Conservation (phyloP, 2,329 filamentous ascomycete species). For the Didymella exigua region DNA sequence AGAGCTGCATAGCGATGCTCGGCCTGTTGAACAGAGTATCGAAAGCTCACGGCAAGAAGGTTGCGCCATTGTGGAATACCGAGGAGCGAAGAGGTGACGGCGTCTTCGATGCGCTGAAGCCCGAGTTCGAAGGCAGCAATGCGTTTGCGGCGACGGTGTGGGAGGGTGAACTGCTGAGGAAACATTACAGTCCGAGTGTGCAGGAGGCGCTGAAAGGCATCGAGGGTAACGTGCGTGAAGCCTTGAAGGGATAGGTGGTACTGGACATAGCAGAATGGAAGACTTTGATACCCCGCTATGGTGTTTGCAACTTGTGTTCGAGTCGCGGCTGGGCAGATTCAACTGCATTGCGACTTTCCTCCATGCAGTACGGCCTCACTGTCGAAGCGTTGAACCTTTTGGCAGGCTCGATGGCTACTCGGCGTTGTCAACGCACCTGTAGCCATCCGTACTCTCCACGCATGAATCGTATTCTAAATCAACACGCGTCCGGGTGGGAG, state of each 20-base stretch:
- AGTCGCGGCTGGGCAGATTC: too few relatives aligned
- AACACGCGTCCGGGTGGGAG: too few relatives aligned
- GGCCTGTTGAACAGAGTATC: slow-evolving; percentile 78
- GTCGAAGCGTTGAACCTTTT: too few relatives aligned
- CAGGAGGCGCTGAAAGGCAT: slow-evolving; percentile 67
- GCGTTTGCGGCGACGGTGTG: slow-evolving; percentile 89
- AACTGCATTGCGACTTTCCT: too few relatives aligned
- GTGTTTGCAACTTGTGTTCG: not conserved
- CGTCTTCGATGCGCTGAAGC: slow-evolving; percentile 73
- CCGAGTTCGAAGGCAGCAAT: slow-evolving; percentile 81
- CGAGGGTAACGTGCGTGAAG: slow-evolving; percentile 43
- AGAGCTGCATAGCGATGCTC: slow-evolving; percentile 80
- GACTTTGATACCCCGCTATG: not conserved
- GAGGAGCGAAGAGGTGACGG: slow-evolving; percentile 94
- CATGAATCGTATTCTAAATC: too few relatives aligned
- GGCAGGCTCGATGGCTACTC: too few relatives aligned
- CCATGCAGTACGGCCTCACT: too few relatives aligned
- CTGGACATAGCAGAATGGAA: not conserved
- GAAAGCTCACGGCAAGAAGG: slow-evolving; percentile 80
- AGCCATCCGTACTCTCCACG: too few relatives aligned
- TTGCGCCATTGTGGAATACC: slow-evolving; percentile 88
- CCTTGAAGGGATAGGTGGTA: slow-evolving; percentile 23
- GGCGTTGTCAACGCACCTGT: too few relatives aligned
- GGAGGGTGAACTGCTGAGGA: slow-evolving; percentile 86
- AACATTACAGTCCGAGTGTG: slow-evolving; percentile 86